Evolutionary conservation across 352 stramenopile genomes (phyloP).

Genomic region (Detonula confervacea): DNA sequence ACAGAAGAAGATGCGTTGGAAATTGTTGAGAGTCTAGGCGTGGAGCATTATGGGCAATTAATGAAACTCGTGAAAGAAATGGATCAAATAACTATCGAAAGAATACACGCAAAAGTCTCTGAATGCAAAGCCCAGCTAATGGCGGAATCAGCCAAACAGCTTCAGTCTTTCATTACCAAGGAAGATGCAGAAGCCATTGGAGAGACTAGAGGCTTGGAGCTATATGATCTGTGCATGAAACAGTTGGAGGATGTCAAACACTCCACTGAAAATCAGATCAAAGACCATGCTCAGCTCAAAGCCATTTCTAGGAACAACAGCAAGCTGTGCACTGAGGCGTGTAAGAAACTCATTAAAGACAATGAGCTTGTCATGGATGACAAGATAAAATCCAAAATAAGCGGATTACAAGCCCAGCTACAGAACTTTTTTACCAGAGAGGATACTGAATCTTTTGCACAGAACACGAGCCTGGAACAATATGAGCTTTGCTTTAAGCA

Average conservation of each 20-base stretch:
- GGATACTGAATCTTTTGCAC: neutral
- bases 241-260: neutral
- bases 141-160: neutral
- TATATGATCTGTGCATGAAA: neutral
- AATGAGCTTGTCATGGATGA: neutral
- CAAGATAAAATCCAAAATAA: neutral
- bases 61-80: slow-evolving; percentile 4
- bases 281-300: neutral
- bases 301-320: neutral
- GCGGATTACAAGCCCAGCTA: neutral
- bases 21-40: neutral
- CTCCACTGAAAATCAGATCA: neutral
- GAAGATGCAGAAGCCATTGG: neutral
- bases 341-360: neutral
- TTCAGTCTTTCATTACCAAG: neutral
- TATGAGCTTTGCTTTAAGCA: slow-evolving; percentile 1
- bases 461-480: slow-evolving; percentile 1
- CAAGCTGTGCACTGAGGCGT: neutral
- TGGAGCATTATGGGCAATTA: neutral
- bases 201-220: neutral
- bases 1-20: slow-evolving; percentile 3
- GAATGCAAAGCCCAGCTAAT: neutral
- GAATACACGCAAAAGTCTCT: neutral
- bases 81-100: neutral
- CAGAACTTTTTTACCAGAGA: slow-evolving; percentile 18